Conservation (phyloP, 495 filamentous ascomycete species). For the Neurospora sp. region DNA sequence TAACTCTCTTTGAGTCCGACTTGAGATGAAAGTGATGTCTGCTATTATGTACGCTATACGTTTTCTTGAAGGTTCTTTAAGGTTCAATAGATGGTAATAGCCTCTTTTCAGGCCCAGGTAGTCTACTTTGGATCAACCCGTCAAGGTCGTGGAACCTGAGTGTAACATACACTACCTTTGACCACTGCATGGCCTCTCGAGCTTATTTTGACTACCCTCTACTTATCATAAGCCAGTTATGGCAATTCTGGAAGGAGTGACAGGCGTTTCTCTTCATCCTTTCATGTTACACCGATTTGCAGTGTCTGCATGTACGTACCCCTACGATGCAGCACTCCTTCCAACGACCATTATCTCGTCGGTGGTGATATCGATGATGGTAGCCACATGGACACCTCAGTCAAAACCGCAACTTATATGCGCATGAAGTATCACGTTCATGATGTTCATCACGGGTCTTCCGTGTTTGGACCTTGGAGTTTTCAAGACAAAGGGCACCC, state of each 20-base stretch:
- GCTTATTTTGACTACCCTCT: background rate
- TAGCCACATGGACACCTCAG: background rate
- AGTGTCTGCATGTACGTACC: too few relatives aligned
- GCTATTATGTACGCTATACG: background rate
- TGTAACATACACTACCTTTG: background rate
- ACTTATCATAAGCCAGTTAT: background rate
- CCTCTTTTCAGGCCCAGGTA: too few relatives aligned
- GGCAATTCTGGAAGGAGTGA: background rate
- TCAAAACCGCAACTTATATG: background rate
- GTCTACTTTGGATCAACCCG: background rate
- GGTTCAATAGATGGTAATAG: too few relatives aligned
- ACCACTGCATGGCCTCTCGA: background rate
- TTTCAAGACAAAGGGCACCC: background rate
- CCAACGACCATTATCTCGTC: background rate
- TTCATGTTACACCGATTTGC: background rate
- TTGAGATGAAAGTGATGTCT: background rate
- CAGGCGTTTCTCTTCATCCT: background rate
- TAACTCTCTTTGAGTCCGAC: background rate
- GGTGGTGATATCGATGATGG: background rate
- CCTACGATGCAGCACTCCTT: background rate
- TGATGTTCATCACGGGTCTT: background rate
- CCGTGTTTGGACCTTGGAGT: background rate
- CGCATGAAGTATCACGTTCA: background rate
- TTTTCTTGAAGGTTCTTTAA: background rate
- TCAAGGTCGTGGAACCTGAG: background rate